A percentile compares a stretch with the other conserved stretches of the same genome.
Evolutionary conservation across 495 filamentous ascomycete genomes (phyloP).

Genomic region (Aspergillus baeticus): DNA sequence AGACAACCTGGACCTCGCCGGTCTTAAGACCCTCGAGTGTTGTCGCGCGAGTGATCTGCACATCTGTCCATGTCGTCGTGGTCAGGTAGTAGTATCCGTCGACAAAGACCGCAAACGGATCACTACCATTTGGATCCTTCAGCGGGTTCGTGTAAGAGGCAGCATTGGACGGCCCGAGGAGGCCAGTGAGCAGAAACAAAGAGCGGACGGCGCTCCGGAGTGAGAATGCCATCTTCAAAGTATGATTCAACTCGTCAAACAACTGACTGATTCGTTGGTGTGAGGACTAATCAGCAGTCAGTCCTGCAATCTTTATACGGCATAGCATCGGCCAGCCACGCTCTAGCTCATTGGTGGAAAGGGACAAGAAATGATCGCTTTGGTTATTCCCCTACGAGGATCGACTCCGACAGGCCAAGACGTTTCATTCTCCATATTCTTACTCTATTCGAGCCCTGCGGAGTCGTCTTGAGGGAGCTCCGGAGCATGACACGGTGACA

Average conservation of each 20-base stretch:
- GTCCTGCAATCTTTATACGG: neutral
- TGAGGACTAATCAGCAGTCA: too few species aligned
- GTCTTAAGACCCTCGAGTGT: slow-evolving; percentile 47
- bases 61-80: slow-evolving; percentile 45
- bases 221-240: neutral
- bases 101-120: slow-evolving; percentile 33
- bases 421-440: neutral
- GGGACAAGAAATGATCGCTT: neutral
- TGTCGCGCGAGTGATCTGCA: slow-evolving; percentile 45
- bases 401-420: slow-evolving; percentile 1
- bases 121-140: slow-evolving; percentile 11
- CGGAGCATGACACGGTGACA: neutral
- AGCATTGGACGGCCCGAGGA: neutral
- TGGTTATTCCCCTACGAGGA: neutral
- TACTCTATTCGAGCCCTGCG: neutral
- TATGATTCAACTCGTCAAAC: neutral
- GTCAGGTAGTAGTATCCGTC: slow-evolving; percentile 52
- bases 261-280: too few species aligned
- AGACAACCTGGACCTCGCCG: slow-evolving; percentile 41
- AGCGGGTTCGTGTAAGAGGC: slow-evolving; percentile 7
- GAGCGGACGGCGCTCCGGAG: neutral
- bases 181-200: neutral
- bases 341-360: slow-evolving; percentile 1
- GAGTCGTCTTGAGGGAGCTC: neutral
- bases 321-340: too few species aligned